Percentiles rank a stretch among this genome's conserved stretches.
phyloP scores from a whole-genome alignment of 2,329 filamentous ascomycete genomes.

The Westerdykella aurantiaca region DNA sequence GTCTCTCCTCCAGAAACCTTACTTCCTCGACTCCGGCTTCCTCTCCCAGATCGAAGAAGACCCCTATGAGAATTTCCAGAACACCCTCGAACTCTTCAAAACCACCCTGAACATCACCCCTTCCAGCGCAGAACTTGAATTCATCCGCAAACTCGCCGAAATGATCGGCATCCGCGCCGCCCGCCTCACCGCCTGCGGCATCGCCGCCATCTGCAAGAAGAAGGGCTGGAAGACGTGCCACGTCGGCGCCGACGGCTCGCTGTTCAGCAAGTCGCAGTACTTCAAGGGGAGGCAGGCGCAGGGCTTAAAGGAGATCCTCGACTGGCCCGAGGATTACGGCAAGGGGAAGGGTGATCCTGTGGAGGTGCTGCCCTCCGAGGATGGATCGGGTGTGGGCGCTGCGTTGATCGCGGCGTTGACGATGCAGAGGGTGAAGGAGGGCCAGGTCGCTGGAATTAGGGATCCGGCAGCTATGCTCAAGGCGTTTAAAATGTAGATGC shows the following conservation, averaged over 20 bases:
- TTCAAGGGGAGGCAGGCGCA: slow-evolving; percentile 90
- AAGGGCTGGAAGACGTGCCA: slow-evolving; percentile 84
- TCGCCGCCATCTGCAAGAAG: slow-evolving; percentile 95
- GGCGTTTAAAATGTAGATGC: slow-evolving; percentile 8
- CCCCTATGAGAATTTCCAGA: slow-evolving; percentile 88
- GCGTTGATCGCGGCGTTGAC: slow-evolving; percentile 80
- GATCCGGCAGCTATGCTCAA: slow-evolving; percentile 44
- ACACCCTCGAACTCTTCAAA: slow-evolving; percentile 77
- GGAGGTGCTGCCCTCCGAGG: slow-evolving; percentile 82
- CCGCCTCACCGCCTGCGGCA: slow-evolving; percentile 86
- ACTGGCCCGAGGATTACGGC: slow-evolving; percentile 76
- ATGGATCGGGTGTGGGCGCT: slow-evolving; percentile 94
- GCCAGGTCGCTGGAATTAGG: slow-evolving; percentile 54
- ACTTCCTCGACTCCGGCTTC: slow-evolving; percentile 89
- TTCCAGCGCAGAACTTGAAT: slow-evolving; percentile 74
- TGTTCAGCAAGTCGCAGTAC: slow-evolving; percentile 99
- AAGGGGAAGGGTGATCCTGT: slow-evolving; percentile 65
- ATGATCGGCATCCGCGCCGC: slow-evolving; percentile 92
- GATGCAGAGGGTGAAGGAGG: slow-evolving; percentile 56
- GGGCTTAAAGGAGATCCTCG: slow-evolving; percentile 89
- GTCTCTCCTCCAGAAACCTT: slow-evolving; percentile 72
- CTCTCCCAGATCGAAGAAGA: slow-evolving; percentile 90
- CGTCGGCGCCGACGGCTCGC: slow-evolving; percentile 92
- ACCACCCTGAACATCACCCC: slow-evolving; percentile 66
- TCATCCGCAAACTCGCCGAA: slow-evolving; percentile 83